Evolutionary conservation across 306 rosid genomes (phyloP).

Genomic region (Cicer arietinum): DNA sequence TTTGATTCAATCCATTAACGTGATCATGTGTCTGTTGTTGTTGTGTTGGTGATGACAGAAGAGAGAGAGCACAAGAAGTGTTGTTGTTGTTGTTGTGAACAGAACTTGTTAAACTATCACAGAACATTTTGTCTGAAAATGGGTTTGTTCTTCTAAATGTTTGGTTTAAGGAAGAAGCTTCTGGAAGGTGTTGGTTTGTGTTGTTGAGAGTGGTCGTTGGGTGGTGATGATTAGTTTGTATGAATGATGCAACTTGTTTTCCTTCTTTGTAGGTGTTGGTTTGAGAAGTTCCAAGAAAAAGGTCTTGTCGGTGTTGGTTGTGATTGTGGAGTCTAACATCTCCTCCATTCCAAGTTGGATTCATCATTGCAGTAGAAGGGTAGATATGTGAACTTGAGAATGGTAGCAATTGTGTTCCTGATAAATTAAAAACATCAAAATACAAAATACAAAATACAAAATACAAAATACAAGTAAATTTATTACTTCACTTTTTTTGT

Average conservation of each 20-base stretch:
- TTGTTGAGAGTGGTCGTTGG: neutral
- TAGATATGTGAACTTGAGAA: constrained; percentile 66
- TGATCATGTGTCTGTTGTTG: constrained; percentile 58
- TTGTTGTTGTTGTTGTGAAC: constrained; percentile 47
- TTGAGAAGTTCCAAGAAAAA: constrained; percentile 59
- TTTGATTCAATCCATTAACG: constrained; percentile 59
- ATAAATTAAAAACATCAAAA: neutral
- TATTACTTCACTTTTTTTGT: neutral
- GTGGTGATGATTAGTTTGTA: constrained; percentile 43
- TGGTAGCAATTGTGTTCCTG: constrained; percentile 79
- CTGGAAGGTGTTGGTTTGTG: constrained; percentile 43
- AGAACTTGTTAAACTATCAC: constrained; percentile 46
- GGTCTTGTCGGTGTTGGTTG: constrained; percentile 51
- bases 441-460: too few species aligned
- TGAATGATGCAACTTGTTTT: constrained; percentile 50
- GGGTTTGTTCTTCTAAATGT: constrained; percentile 54
- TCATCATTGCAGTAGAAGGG: constrained; percentile 59
- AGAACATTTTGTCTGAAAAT: constrained; percentile 57
- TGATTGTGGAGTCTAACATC: constrained; percentile 60
- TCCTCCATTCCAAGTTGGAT: constrained; percentile 61
- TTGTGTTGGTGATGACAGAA: constrained; percentile 83
- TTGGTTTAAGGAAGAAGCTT: constrained; percentile 52
- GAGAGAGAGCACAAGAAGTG: constrained; percentile 99
- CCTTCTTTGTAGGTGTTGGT: constrained; percentile 53
- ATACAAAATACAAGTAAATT: neutral